A percentile compares a stretch with the other conserved stretches of the same genome.
Conservation (phyloP, 306 rosid genomes). For the Abrus precatorius region DNA sequence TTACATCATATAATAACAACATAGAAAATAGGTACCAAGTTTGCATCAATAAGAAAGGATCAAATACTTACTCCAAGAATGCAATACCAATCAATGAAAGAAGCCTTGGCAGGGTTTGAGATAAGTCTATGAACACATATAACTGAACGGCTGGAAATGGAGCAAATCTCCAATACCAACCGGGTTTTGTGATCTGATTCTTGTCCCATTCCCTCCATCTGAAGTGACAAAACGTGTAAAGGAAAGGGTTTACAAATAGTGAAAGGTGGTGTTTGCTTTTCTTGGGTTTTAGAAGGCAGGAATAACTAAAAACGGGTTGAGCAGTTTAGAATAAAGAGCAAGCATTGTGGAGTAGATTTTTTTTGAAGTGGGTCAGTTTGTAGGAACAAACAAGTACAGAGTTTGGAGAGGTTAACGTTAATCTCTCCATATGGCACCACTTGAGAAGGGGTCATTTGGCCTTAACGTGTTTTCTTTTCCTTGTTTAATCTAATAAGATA, state of each 20-base stretch:
- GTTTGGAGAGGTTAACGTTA: conserved; percentile 51
- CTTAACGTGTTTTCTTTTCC: conserved; percentile 18
- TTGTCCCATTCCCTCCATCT: conserved; percentile 56
- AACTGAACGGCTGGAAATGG: conserved; percentile 64
- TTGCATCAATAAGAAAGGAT: neutral
- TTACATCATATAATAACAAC: conserved; percentile 34
- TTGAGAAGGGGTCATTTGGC: conserved; percentile 38
- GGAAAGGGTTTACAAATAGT: conserved; percentile 51
- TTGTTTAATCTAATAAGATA: conserved; percentile 5
- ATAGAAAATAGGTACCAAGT: neutral
- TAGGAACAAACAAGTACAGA: conserved; percentile 50
- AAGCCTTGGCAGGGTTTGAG: conserved; percentile 39
- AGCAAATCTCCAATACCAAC: conserved; percentile 77
- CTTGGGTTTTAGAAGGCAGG: conserved; percentile 22
- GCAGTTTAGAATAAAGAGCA: conserved; percentile 76
- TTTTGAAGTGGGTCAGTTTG: conserved; percentile 68
- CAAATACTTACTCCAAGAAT: conserved; percentile 77
- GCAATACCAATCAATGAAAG: conserved; percentile 89
- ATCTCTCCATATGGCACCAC: conserved; percentile 57
- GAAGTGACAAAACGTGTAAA: conserved; percentile 29
- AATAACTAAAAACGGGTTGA: conserved; percentile 56
- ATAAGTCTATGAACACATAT: conserved; percentile 67
- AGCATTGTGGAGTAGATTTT: conserved; percentile 61
- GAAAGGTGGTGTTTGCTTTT: conserved; percentile 38
- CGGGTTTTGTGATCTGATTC: conserved; percentile 72